A percentile compares a stretch with the other conserved stretches of the same genome.
Evolutionary conservation across 192 early-diverging fungal species (phyloP).

Genomic region (Thoreauomyces humboldtii): DNA sequence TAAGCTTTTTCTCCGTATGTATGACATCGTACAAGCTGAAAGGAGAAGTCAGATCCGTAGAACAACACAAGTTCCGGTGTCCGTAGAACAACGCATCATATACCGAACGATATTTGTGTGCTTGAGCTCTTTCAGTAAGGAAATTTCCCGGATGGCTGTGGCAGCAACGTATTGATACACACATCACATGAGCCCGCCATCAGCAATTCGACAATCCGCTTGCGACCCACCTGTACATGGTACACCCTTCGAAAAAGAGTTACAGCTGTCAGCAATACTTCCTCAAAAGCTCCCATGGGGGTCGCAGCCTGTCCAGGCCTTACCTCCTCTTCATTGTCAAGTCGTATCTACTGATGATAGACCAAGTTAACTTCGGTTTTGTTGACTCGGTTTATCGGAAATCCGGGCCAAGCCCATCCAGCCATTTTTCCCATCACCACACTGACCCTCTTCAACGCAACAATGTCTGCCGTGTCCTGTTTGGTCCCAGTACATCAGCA

Average conservation of each 20-base stretch:
- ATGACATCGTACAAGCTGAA: conserved; percentile 88
- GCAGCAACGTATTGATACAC: too few species aligned
- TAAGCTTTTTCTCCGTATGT: conserved; percentile 97
- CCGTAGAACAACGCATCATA: too few species aligned
- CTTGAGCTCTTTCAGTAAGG: conserved; percentile 77
- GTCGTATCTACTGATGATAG: conserved; percentile 38
- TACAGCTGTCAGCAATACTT: too few species aligned
- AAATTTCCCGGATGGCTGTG: conserved; percentile 79
- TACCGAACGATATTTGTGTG: conserved; percentile 69
- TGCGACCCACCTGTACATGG: conserved; percentile 41
- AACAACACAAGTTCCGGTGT: too few species aligned
- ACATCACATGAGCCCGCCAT: too few species aligned
- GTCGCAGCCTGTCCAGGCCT: too few species aligned
- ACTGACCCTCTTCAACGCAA: conserved; percentile 79
- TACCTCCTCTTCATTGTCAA: conserved; percentile 53
- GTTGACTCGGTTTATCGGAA: background rate
- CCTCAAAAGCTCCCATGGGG: too few species aligned
- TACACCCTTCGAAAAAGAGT: conserved; percentile 36
- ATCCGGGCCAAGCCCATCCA: background rate
- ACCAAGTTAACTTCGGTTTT: background rate
- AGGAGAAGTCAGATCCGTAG: too few species aligned
- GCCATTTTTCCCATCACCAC: background rate
- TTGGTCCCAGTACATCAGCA: too few species aligned
- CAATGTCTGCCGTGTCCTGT: conserved; percentile 88
- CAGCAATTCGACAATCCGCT: too few species aligned